Evolutionary conservation across 495 filamentous ascomycete species (phyloP).

Genomic region (Annulohypoxylon nitens): DNA sequence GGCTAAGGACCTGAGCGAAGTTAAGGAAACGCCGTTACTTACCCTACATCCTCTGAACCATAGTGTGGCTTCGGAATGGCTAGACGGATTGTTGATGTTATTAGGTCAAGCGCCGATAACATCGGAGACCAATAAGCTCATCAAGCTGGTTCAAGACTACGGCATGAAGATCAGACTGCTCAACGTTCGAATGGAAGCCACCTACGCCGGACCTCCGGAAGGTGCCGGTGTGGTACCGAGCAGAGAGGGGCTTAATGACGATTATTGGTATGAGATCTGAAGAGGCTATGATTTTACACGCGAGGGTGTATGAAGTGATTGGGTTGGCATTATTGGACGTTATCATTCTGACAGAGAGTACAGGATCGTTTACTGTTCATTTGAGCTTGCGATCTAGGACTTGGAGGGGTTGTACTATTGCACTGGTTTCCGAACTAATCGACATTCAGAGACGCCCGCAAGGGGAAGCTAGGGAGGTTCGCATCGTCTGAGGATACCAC

Average conservation of each 20-base stretch:
- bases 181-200: constrained; percentile 90
- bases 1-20: constrained; percentile 53
- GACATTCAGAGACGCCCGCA: constrained; percentile 34
- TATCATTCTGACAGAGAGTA: not conserved
- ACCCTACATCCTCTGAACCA: constrained; percentile 85
- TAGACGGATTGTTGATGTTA: constrained; percentile 95
- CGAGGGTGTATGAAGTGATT: not conserved
- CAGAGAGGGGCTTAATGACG: constrained; percentile 73
- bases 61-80: constrained; percentile 91
- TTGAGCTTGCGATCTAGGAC: constrained; percentile 13
- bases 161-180: constrained; percentile 92
- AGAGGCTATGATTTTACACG: not conserved
- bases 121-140: constrained; percentile 90
- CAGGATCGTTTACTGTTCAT: constrained; percentile 17
- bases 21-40: constrained; percentile 72
- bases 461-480: constrained; percentile 33
- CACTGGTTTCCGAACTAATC: constrained; percentile 23
- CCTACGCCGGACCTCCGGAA: constrained; percentile 65
- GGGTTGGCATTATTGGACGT: not conserved
- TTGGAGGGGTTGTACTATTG: constrained; percentile 14
- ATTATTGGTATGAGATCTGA: constrained; percentile 77
- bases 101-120: constrained; percentile 96
- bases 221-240: constrained; percentile 67
- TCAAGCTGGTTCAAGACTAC: constrained; percentile 86
- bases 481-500: constrained; percentile 43